A percentile compares a stretch with the other conserved stretches of the same genome.
Conservation (phyloP, 2,329 filamentous ascomycete genomes). For the Pseudonectria foliicola region DNA sequence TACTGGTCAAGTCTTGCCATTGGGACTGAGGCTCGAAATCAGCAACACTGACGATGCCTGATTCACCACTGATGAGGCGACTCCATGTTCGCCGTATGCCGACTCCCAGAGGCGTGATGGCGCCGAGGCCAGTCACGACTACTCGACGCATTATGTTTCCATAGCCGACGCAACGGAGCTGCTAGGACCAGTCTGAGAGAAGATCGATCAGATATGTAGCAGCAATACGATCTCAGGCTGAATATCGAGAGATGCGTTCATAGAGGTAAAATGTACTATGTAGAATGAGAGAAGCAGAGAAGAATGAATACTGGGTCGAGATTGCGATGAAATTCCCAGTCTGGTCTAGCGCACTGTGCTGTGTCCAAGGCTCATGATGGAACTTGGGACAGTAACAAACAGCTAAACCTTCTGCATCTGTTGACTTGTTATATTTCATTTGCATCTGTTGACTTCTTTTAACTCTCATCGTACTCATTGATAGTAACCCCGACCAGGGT, state of each 20-base stretch:
- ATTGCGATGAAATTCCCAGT: slow-evolving; percentile 8
- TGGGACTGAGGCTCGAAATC: slow-evolving; percentile 45
- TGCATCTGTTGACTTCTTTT: not conserved
- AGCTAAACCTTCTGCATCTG: not conserved
- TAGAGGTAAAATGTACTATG: too few species aligned
- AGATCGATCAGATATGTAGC: slow-evolving; percentile 1
- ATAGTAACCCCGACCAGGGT: too few species aligned
- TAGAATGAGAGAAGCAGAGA: not conserved
- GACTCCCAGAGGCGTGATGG: slow-evolving; percentile 76
- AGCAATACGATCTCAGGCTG: not conserved
- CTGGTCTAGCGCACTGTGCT: slow-evolving; percentile 12
- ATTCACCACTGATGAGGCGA: slow-evolving; percentile 70
- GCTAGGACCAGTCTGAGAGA: not conserved
- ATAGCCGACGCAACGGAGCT: slow-evolving; percentile 22
- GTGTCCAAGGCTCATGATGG: not conserved
- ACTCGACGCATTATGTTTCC: slow-evolving; percentile 58
- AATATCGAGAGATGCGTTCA: not conserved
- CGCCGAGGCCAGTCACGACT: slow-evolving; percentile 77
- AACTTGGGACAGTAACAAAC: slow-evolving; percentile 2
- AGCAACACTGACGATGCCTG: slow-evolving; percentile 70
- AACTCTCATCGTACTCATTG: too few species aligned
- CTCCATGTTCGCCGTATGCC: slow-evolving; percentile 73
- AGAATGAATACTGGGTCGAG: not conserved
- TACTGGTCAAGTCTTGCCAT: slow-evolving; percentile 73
- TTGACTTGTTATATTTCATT: not conserved